Evolutionary conservation across 192 early-diverging fungal species (phyloP), one percentile per base, ranked within the genome.

Genomic region (Dispira simplex): DNA sequence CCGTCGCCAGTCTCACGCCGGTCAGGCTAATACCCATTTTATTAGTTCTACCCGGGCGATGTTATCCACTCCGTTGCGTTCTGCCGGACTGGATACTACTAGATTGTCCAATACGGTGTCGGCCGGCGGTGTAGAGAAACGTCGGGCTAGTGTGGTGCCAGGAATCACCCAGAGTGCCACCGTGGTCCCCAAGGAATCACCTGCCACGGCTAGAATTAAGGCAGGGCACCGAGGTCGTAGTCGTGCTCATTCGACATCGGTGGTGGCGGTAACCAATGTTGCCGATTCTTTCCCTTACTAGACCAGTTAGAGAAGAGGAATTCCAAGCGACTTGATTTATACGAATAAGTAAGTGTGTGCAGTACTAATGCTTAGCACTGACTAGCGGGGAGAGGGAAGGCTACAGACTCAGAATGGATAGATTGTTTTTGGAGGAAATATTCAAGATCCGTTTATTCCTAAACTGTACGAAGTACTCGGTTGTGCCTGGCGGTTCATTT

Each of bases 171-270:
- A 1, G 48, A 23, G 18, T 51, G 18, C 21, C 16, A 51, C 48
- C 48, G 48, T 20, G 21, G 48, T 9, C 1, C 18, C 4, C 48
- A 51, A 8, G 48, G 48, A 51, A 23, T 3, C 18, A 9, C 18
- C 18, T 23, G 9, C 48, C 48, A 4, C 16, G 48, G 18, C 48
- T 23, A 16, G 21, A 23, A 16, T 23, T 16, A 20, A 16, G 48
- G 48, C 48, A 4, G 48, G 9, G 21, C 48, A 23, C 18, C 16
- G 18, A 16, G 48, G 48, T 23, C 48, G 48, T 16, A 20, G 18
- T 16, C 48, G 48, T 51, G 48, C 48, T 23, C 48, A 51, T 51
- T 51, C 48, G 48, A 51, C 48, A 23, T 51, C 48, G 16, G 9
- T 51, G 4, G 48, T 51, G 48, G 16, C 48, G 21, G 21, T 23